Percentiles rank a stretch among this genome's conserved stretches.
Conservation (phyloP, 441 rosid genomes). For the Euphorbia celastroides region DNA sequence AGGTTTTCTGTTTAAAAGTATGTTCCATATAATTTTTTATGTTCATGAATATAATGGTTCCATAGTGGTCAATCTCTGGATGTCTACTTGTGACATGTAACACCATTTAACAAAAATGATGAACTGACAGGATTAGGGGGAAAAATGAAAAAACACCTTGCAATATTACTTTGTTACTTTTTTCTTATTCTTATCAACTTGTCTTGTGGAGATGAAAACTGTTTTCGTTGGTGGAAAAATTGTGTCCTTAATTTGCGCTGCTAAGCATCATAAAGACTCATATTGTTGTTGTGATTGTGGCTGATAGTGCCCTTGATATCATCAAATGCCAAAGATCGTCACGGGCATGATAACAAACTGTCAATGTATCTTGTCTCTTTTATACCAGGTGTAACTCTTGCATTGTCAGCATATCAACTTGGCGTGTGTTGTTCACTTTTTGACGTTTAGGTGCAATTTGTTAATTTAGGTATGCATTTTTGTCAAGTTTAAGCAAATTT, state of each 20-base stretch:
- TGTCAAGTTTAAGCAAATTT: not conserved
- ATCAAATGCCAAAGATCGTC: no score
- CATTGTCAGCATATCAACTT: not conserved
- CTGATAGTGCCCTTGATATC: no score
- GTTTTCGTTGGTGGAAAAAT: not conserved
- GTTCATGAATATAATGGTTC: not conserved
- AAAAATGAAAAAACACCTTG: not conserved
- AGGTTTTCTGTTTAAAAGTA: no score
- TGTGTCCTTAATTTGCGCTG: not conserved
- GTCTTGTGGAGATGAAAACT: no score
- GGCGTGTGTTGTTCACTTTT: not conserved
- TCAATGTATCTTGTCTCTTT: not conserved
- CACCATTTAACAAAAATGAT: not conserved
- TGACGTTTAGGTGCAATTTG: not conserved
- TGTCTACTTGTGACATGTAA: no score
- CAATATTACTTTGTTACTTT: not conserved
- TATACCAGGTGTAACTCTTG: not conserved
- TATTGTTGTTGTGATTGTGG: not conserved
- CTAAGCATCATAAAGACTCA: not conserved
- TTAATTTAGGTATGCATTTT: not conserved
- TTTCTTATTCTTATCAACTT: not conserved
- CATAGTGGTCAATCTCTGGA: not conserved
- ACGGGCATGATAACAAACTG: no score
- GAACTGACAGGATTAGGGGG: not conserved
- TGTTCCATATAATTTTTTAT: not conserved